Evolutionary conservation across 352 stramenopile genomes (phyloP).

Genomic region (Pythium utonaiense): DNA sequence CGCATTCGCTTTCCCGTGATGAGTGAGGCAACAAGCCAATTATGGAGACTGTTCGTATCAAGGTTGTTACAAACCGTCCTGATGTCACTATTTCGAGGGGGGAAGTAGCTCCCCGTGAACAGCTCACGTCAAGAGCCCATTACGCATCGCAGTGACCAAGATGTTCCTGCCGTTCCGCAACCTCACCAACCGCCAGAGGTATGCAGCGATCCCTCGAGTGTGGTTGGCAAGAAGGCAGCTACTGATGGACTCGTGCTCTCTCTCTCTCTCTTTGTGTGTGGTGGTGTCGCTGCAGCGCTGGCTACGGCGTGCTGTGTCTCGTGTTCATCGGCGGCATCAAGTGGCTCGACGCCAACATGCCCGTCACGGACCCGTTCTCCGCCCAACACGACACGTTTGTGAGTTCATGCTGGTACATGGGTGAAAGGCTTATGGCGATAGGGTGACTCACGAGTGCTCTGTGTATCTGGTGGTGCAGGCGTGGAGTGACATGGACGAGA

Average conservation of each 20-base stretch:
- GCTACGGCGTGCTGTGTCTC: constrained; percentile 60
- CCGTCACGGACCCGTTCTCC: constrained; percentile 32
- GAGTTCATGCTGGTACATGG: too few species aligned
- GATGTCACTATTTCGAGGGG: neutral
- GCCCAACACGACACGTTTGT: constrained; percentile 43
- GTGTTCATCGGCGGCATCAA: constrained; percentile 60
- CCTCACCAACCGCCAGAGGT: constrained; percentile 60
- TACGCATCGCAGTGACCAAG: too few species aligned
- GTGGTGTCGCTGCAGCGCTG: constrained; percentile 28
- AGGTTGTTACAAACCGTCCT: neutral
- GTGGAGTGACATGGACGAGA: constrained; percentile 65
- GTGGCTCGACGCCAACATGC: constrained; percentile 64
- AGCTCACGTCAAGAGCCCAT: too few species aligned
- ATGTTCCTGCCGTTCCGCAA: constrained; percentile 70
- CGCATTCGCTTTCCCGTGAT: neutral
- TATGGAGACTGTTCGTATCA: constrained; percentile 6
- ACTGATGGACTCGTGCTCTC: neutral
- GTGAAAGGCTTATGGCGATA: too few species aligned
- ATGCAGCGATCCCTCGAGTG: neutral
- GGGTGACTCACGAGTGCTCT: neutral
- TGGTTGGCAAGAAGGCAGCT: too few species aligned
- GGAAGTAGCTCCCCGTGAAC: neutral
- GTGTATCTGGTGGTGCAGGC: constrained; percentile 31
- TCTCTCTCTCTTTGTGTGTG: too few species aligned
- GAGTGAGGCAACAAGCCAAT: neutral